Conservation (phyloP, 371 early-diverging fungal species). For the Gilbertella persicaria region DNA sequence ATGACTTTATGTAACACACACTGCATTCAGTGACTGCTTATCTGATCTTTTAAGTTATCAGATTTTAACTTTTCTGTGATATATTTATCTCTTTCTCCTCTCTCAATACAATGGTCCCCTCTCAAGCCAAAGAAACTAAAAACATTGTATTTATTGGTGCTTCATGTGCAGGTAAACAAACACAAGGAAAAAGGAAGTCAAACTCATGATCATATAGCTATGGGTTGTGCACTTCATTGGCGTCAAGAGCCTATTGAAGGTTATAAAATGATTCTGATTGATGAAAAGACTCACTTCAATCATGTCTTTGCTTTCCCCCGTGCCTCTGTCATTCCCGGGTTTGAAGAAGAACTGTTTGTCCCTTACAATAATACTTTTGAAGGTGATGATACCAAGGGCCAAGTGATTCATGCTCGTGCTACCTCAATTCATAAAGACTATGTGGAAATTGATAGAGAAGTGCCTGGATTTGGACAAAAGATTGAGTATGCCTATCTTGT, state of each 20-base stretch:
- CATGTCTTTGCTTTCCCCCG: constrained; percentile 70
- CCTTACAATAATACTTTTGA: constrained; percentile 55
- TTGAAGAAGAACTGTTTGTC: constrained; percentile 62
- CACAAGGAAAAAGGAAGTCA: neutral
- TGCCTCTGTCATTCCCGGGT: constrained; percentile 57
- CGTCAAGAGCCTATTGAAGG: constrained; percentile 33
- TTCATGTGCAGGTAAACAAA: constrained; percentile 46
- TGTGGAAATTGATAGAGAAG: constrained; percentile 56
- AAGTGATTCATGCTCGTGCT: constrained; percentile 55
- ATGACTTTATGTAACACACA: neutral
- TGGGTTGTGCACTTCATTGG: constrained; percentile 38
- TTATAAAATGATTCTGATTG: constrained; percentile 60
- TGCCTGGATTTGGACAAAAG: constrained; percentile 48
- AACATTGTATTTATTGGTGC: constrained; percentile 61
- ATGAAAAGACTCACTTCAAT: constrained; percentile 59
- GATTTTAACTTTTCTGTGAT: neutral
- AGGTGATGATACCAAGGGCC: constrained; percentile 46
- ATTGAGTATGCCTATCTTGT: constrained; percentile 62
- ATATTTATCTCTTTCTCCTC: neutral
- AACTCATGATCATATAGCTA: constrained; percentile 20
- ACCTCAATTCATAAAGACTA: constrained; percentile 47
- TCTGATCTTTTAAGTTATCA: neutral
- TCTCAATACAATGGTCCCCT: constrained; percentile 9
- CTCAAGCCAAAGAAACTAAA: constrained; percentile 24
- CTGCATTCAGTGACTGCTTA: neutral